A percentile compares a stretch with the other conserved stretches of the same genome.
These are phyloP conservation scores for Closterium sp. DNA, from an alignment of 139 green algal genomes.

Conservation along the genomic window DNA sequence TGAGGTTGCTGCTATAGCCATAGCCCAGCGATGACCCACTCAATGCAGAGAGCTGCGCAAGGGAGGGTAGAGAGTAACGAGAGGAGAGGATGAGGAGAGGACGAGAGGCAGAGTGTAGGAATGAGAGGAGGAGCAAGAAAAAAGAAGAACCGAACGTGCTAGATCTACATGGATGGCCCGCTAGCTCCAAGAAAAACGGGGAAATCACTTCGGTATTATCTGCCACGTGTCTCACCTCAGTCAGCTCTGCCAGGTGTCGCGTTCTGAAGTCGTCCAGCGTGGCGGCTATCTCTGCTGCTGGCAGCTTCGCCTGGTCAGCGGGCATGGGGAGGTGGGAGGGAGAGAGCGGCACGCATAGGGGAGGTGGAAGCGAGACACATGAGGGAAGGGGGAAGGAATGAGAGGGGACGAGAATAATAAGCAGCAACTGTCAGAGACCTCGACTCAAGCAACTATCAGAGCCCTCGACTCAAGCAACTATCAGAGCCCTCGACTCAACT, in stretches of 20 bases:
- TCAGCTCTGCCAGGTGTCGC: conserved; percentile 38
- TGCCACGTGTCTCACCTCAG: conserved; percentile 10
- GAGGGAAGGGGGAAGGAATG: too few species aligned
- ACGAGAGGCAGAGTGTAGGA: not conserved
- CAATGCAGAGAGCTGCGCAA: not conserved
- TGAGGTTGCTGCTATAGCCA: conserved; percentile 6
- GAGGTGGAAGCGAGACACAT: not conserved
- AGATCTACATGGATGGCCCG: too few species aligned
- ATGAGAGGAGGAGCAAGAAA: not conserved
- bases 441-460: too few species aligned
- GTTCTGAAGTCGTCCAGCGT: conserved; percentile 38
- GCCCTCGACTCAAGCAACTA: too few species aligned
- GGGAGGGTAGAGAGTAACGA: not conserved
- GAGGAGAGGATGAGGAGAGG: not conserved
- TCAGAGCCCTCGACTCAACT: too few species aligned
- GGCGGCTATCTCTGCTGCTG: conserved; percentile 35
- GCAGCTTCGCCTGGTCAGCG: conserved; percentile 21
- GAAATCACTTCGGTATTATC: not conserved
- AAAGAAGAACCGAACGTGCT: not conserved
- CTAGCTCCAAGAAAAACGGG: too few species aligned
- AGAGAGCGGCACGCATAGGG: not conserved
- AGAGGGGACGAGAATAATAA: too few species aligned
- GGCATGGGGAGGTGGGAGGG: not conserved
- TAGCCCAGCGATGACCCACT: conserved; percentile 33
- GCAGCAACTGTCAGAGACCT: too few species aligned